These are phyloP conservation scores for Diaporthe nobilis DNA, from an alignment of 2,329 filamentous ascomycete species.

Conservation along the genomic window DNA sequence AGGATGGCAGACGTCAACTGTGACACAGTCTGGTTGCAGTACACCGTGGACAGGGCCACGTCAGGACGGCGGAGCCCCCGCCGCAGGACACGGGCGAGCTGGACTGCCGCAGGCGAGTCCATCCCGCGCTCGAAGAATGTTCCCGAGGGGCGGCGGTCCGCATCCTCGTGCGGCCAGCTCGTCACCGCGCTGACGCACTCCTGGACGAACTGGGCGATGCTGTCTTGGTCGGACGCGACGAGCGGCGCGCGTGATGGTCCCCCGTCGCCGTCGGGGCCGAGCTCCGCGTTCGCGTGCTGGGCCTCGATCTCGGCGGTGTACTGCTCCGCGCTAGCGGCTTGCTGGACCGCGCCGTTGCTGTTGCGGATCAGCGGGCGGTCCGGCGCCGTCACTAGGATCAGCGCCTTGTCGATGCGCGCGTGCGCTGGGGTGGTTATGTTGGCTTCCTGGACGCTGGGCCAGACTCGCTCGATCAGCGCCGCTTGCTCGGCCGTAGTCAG, in stretches of 20 bases:
- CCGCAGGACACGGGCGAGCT: constrained; percentile 37
- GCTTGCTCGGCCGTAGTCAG: constrained; percentile 47
- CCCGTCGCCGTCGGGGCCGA: neutral
- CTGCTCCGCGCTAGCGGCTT: constrained; percentile 48
- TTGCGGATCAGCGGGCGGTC: constrained; percentile 59
- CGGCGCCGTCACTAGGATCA: constrained; percentile 55
- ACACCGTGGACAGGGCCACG: constrained; percentile 16
- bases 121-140: constrained; percentile 45
- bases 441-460: constrained; percentile 31
- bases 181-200: constrained; percentile 30
- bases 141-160: neutral
- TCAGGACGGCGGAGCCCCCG: constrained; percentile 21
- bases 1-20: neutral
- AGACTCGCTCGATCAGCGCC: constrained; percentile 37
- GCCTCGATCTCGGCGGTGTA: constrained; percentile 39
- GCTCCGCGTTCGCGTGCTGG: neutral
- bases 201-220: constrained; percentile 6
- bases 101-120: constrained; percentile 43
- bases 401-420: constrained; percentile 52
- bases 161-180: constrained; percentile 38
- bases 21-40: constrained; percentile 12
- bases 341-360: constrained; percentile 53
- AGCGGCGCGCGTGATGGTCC: neutral
- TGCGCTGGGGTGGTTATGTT: neutral
- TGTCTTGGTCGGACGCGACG: neutral